Evolutionary conservation across 345 rosid species (phyloP).

Genomic region (Carallia pectinifolia): DNA sequence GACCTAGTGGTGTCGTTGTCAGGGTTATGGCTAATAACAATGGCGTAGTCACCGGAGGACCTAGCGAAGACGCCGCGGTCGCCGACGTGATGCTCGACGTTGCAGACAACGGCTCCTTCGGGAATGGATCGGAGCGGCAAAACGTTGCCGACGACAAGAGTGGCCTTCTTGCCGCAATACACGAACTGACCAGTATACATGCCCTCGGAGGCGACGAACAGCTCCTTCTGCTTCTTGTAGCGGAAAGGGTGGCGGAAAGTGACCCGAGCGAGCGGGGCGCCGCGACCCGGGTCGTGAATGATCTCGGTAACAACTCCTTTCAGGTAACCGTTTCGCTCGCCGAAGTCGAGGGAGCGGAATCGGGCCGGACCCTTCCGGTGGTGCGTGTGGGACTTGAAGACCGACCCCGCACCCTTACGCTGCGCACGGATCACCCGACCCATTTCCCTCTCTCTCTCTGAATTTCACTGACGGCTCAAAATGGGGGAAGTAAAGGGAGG

Average conservation of each 20-base stretch:
- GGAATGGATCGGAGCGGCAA: conserved; percentile 26
- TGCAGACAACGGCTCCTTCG: conserved; percentile 29
- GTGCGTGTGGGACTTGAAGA: conserved; percentile 31
- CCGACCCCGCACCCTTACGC: conserved; percentile 34
- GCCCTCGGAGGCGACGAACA: conserved; percentile 28
- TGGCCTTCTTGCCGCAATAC: conserved; percentile 29
- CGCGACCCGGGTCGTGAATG: conserved; percentile 27
- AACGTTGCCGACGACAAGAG: conserved; percentile 24
- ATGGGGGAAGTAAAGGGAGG: background rate
- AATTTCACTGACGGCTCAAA: background rate
- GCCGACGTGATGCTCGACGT: conserved; percentile 23
- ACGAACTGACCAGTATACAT: conserved; percentile 27
- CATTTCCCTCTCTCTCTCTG: conserved; percentile 6
- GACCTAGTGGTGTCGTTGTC: conserved; percentile 19
- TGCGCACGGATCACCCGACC: conserved; percentile 33
- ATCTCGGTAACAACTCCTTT: conserved; percentile 30
- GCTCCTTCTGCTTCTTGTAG: conserved; percentile 31
- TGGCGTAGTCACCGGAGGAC: conserved; percentile 15
- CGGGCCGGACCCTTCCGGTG: conserved; percentile 32
- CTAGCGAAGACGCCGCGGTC: conserved; percentile 18
- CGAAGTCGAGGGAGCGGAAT: conserved; percentile 29
- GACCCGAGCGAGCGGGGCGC: conserved; percentile 26
- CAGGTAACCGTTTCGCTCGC: conserved; percentile 30
- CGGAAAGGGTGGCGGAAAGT: conserved; percentile 27
- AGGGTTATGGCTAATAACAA: conserved; percentile 20